phyloP scores from a whole-genome alignment of 768 basidiomycete genomes.

The Boletus insuetus region DNA sequence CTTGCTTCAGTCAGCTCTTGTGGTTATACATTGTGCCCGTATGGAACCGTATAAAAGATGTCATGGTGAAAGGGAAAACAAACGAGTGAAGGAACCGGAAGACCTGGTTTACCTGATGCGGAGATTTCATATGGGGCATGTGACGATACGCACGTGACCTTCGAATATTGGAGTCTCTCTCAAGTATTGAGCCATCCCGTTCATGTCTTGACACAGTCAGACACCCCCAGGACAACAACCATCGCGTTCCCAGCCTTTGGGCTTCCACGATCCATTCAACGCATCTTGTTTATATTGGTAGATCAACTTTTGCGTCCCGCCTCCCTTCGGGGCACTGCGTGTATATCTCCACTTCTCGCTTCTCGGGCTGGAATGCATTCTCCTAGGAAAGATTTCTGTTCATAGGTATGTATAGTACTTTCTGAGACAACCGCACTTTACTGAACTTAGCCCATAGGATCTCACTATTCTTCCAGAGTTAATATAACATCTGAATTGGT shows the following conservation, averaged over 20 bases:
- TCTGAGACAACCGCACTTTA: background rate
- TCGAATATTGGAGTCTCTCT: constrained; percentile 12
- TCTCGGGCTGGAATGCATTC: constrained; percentile 24
- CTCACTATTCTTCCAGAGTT: constrained; percentile 4
- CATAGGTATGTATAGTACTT: constrained; percentile 17
- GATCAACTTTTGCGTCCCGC: constrained; percentile 8
- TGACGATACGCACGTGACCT: constrained; percentile 21
- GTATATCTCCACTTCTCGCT: constrained; percentile 12
- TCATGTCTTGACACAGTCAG: constrained; percentile 23
- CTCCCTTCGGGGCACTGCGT: constrained; percentile 7
- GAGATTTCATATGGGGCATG: constrained; percentile 2
- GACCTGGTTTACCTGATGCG: background rate
- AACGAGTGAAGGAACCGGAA: too few relatives aligned
- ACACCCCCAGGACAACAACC: constrained; percentile 6
- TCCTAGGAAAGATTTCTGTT: constrained; percentile 11
- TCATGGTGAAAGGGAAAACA: too few relatives aligned
- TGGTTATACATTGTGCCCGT: background rate
- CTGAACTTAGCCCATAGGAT: constrained; percentile 11
- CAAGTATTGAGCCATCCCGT: constrained; percentile 16
- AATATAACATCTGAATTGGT: constrained; percentile 3
- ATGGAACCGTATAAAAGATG: too few relatives aligned
- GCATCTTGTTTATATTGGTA: constrained; percentile 26
- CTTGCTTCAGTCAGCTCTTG: background rate
- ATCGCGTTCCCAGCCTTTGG: constrained; percentile 7
- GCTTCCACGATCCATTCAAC: constrained; percentile 6